A percentile compares a stretch with the other conserved stretches of the same genome.
phyloP scores from a whole-genome alignment of 2,329 filamentous ascomycete genomes.

The Ophiosphaerella korrae region DNA sequence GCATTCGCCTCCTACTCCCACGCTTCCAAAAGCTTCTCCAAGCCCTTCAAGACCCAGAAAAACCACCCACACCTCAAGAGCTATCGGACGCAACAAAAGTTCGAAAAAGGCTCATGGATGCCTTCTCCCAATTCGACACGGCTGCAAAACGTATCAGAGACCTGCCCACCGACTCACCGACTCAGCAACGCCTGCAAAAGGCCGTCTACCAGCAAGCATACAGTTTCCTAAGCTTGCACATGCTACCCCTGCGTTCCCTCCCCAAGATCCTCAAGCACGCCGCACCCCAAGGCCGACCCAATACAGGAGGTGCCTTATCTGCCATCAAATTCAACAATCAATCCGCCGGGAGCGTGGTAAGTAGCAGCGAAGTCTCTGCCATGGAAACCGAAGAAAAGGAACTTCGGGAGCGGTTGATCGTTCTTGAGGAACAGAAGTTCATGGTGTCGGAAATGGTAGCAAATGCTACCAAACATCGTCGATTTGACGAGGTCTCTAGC shows the following conservation, averaged over 20 bases:
- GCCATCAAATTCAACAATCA: conserved; percentile 64
- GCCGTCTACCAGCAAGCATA: conserved; percentile 83
- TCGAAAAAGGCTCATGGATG: conserved; percentile 85
- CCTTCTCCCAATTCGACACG: conserved; percentile 84
- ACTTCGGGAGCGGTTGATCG: conserved; percentile 76
- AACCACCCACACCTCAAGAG: conserved; percentile 69
- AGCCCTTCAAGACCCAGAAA: conserved; percentile 73
- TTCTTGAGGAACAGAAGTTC: conserved; percentile 90
- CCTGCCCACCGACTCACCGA: conserved; percentile 71
- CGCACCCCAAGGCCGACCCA: conserved; percentile 55
- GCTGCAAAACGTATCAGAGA: conserved; percentile 83
- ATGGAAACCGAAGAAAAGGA: conserved; percentile 85
- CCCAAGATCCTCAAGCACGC: conserved; percentile 60
- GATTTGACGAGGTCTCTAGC: conserved; percentile 85
- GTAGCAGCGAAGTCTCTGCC: conserved; percentile 64
- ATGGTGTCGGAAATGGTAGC: conserved; percentile 86
- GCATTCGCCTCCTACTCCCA: conserved; percentile 80
- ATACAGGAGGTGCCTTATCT: conserved; percentile 56
- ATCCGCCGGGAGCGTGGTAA: conserved; percentile 58
- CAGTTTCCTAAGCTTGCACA: conserved; percentile 83
- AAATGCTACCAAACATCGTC: conserved; percentile 73
- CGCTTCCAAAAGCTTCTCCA: conserved; percentile 80
- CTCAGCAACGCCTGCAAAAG: conserved; percentile 77
- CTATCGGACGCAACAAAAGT: conserved; percentile 86
- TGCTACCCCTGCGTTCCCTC: conserved; percentile 75